These are phyloP conservation scores for Penicillium freii DNA, from an alignment of 2,329 filamentous ascomycete genomes.

Conservation along the genomic window DNA sequence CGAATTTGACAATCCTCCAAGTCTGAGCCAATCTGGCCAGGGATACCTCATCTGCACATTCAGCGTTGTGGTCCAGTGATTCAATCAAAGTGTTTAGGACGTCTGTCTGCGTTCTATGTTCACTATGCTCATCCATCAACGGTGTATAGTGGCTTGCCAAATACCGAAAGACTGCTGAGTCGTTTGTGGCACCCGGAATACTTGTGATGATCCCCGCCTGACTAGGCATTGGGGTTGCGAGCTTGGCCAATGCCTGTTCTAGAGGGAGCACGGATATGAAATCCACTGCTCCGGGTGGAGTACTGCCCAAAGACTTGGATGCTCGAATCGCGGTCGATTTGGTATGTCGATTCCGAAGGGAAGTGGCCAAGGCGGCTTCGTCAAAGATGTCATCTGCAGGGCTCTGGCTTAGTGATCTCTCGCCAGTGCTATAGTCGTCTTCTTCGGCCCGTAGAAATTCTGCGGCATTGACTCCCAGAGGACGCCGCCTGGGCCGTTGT, in stretches of 20 bases:
- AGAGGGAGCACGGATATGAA: constrained; percentile 50
- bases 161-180: constrained; percentile 42
- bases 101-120: constrained; percentile 23
- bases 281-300: constrained; percentile 51
- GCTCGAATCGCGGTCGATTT: constrained; percentile 49
- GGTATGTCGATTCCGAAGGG: constrained; percentile 47
- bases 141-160: constrained; percentile 45
- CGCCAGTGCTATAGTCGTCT: constrained; percentile 47
- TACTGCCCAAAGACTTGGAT: constrained; percentile 54
- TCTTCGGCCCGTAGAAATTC: constrained; percentile 42
- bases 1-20: constrained; percentile 57
- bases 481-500: constrained; percentile 47
- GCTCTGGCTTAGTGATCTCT: constrained; percentile 50
- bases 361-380: constrained; percentile 54
- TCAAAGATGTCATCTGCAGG: constrained; percentile 59
- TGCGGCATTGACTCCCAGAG: constrained; percentile 40
- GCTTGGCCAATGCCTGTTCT: constrained; percentile 50
- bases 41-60: constrained; percentile 51
- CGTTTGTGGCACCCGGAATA: constrained; percentile 48
- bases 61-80: constrained; percentile 54
- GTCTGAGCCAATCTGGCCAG: constrained; percentile 56
- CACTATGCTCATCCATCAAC: constrained; percentile 33
- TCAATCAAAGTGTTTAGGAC: constrained; percentile 37
- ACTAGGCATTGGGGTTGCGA: constrained; percentile 40
- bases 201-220: constrained; percentile 52